Conservation (phyloP, 768 basidiomycete species). For the Fibroporia radiculosa region DNA sequence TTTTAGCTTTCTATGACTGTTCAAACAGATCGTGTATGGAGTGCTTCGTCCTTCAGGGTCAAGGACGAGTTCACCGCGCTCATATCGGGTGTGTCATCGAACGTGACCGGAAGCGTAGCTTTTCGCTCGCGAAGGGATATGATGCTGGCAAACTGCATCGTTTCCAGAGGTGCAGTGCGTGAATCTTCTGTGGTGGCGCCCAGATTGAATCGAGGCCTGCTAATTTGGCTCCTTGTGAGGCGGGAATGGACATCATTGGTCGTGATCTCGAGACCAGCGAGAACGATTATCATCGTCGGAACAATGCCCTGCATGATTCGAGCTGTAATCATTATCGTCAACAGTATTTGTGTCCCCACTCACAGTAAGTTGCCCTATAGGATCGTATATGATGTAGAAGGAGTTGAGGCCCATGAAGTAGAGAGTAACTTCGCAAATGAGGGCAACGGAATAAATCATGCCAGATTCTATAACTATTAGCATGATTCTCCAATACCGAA, state of each 20-base stretch:
- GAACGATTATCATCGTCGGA: slow-evolving; percentile 25
- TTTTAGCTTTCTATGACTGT: no score
- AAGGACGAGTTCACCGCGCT: no score
- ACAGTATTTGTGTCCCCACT: not conserved
- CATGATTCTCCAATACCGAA: slow-evolving; percentile 22
- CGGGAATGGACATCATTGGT: slow-evolving; percentile 22
- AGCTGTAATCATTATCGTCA: not conserved
- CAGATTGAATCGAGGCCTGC: slow-evolving; percentile 4
- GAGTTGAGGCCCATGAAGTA: slow-evolving; percentile 27
- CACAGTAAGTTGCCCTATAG: slow-evolving; percentile 28
- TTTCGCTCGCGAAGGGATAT: not conserved
- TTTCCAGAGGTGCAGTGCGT: slow-evolving; percentile 9
- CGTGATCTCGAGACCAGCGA: slow-evolving; percentile 22
- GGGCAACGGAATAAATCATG: slow-evolving; percentile 25
- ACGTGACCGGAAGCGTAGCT: not conserved
- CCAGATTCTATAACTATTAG: slow-evolving; percentile 26
- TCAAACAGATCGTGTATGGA: no score
- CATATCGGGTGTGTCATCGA: not conserved
- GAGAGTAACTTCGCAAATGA: slow-evolving; percentile 26
- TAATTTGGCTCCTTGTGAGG: slow-evolving; percentile 11
- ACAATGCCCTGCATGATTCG: slow-evolving; percentile 20
- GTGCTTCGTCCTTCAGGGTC: no score
- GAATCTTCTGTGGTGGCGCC: not conserved
- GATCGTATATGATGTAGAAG: slow-evolving; percentile 31
- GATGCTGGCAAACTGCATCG: slow-evolving; percentile 13